A percentile compares a stretch with the other conserved stretches of the same genome.
Evolutionary conservation across 371 early-diverging fungal species (phyloP).

Genomic region (Nosema granulosis): DNA sequence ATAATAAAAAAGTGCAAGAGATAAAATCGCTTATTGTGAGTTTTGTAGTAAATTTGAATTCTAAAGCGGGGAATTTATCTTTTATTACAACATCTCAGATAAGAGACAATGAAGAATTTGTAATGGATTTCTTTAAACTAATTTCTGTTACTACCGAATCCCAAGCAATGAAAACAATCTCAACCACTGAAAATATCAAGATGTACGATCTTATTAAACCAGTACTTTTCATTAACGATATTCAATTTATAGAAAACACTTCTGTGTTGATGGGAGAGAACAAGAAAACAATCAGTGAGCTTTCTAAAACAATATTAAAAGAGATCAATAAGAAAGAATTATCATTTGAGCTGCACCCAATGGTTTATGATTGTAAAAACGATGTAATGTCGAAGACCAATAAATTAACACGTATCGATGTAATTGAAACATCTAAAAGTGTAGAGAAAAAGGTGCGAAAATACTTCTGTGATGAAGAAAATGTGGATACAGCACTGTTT

Average conservation of each 20-base stretch:
- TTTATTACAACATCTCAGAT: neutral
- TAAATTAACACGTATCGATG: conserved; percentile 88
- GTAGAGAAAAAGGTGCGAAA: conserved; percentile 86
- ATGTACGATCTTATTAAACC: conserved; percentile 1
- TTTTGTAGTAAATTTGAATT: neutral
- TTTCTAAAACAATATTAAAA: neutral
- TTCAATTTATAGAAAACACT: neutral
- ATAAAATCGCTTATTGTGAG: neutral
- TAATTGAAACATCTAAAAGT: conserved; percentile 77
- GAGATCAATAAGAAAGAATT: neutral
- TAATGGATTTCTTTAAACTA: conserved; percentile 15
- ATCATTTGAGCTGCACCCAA: too few species aligned
- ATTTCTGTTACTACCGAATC: conserved; percentile 9
- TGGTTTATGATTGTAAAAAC: conserved; percentile 4
- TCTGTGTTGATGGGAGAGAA: neutral
- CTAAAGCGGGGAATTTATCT: neutral
- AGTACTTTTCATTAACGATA: neutral
- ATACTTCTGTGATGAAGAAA: conserved; percentile 96
- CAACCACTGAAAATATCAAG: neutral
- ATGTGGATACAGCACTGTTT: conserved; percentile 83
- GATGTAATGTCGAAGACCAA: conserved; percentile 83
- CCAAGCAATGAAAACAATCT: neutral
- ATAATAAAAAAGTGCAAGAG: neutral
- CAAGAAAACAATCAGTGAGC: neutral
- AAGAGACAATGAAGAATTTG: neutral